Evolutionary conservation across 2,329 filamentous ascomycete genomes (phyloP), one percentile per base, ranked within the genome.

Genomic region (Microsporum ferrugineum): DNA sequence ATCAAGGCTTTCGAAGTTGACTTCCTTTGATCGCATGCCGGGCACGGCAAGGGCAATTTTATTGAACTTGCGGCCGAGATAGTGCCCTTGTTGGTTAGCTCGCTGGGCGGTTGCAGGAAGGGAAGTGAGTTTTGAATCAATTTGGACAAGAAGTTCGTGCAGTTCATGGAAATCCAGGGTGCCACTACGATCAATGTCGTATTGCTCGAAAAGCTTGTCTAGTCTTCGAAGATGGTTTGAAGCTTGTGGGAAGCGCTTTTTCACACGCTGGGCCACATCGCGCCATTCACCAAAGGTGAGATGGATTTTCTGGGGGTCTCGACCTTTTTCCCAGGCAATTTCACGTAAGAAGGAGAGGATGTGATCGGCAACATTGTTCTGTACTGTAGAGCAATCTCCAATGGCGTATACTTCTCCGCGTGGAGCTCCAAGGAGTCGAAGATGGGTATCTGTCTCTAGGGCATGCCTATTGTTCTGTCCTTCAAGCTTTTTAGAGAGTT

Each of bases 361-460:
- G 76, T 96, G 87, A 70, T 95, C 89, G 2, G 91, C 89, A 1
- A 97, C 81, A 68, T 99, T 99, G 78, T 99, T 99, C 71, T 99
- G 95, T 0, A 99, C 92, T 0, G 95, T 99, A 5, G 89, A 82
- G 76, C 94, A 97, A 76, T 99, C 94, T 12, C 94, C 94, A 64
- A 99, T 91, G 56, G 91, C 91, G 70, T 99, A 99, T 27, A 99
- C 91, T 63, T 97, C 92, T 41, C 94, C 94, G 0, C 97, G 77
- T 0, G 94, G 94, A 0, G 94, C 84, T 59, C 94, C 94, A 63
- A 88, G 88, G 0, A 99, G 78, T 45, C 94, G 89, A 6, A 97
- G 85, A 71, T 99, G 92, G 0, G 89, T 86, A 72, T 99, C 94
- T 0, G 94, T 99, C 72, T 97, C 94, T 6, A 99, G 82, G 1